These are phyloP conservation scores for Lathyrus aphaca DNA, from an alignment of 306 rosid genomes.

Conservation along the genomic window DNA sequence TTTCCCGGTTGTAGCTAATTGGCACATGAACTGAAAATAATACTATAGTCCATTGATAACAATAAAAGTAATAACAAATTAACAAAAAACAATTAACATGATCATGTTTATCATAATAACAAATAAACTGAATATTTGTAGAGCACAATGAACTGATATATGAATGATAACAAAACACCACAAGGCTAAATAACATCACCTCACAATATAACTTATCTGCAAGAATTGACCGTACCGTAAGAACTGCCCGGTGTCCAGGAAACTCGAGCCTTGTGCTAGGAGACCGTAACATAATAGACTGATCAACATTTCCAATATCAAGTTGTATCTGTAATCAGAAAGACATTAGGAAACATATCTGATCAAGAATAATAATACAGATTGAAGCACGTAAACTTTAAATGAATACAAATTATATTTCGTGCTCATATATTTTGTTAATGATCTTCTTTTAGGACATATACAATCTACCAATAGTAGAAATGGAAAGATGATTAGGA, in stretches of 20 bases:
- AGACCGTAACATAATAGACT: constrained; percentile 72
- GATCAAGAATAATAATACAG: constrained; percentile 17
- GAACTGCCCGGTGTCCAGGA: constrained; percentile 81
- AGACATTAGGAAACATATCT: constrained; percentile 31
- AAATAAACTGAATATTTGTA: constrained; percentile 20
- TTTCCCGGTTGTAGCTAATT: constrained; percentile 13
- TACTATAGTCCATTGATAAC: constrained; percentile 12
- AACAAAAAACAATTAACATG: neutral
- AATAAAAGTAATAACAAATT: neutral
- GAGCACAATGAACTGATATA: constrained; percentile 18
- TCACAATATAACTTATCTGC: constrained; percentile 24
- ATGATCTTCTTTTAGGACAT: constrained; percentile 7
- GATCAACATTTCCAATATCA: constrained; percentile 68
- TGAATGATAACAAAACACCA: constrained; percentile 14
- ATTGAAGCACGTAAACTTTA: constrained; percentile 37
- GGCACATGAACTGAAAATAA: constrained; percentile 25
- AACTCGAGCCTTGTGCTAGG: constrained; percentile 72
- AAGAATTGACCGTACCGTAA: constrained; percentile 57
- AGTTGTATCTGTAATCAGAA: constrained; percentile 66
- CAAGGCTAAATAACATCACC: constrained; percentile 30
- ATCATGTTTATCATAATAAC: neutral
- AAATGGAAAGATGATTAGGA: neutral
- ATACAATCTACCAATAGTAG: constrained; percentile 25
- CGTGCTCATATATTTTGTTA: constrained; percentile 19
- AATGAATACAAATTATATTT: constrained; percentile 8